A percentile compares a stretch with the other conserved stretches of the same genome.
Conservation (phyloP, 148 eudicot species). For the Euryodendron excelsum region DNA sequence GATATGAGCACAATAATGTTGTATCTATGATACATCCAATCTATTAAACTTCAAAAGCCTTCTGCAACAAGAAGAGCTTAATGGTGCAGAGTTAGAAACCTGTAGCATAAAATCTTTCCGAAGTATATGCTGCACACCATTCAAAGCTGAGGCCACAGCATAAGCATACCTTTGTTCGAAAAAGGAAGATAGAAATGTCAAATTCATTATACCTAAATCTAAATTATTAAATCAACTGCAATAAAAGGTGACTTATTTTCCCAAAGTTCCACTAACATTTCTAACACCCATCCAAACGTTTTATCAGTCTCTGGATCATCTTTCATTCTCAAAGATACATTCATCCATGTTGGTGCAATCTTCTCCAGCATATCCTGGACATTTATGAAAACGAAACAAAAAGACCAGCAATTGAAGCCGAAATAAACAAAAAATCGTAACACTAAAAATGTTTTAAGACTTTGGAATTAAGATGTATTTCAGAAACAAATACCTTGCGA, state of each 20-base stretch:
- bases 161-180: conserved; percentile 74
- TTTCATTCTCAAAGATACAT: conserved; percentile 85
- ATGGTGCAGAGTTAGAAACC: conserved; percentile 34
- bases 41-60: neutral
- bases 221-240: neutral
- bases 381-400: neutral
- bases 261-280: conserved; percentile 50
- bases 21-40: neutral
- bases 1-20: neutral
- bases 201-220: neutral
- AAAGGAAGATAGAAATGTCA: conserved; percentile 5
- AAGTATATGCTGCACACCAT: conserved; percentile 84
- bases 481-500: too few species aligned
- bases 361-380: conserved; percentile 52
- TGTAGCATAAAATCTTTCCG: conserved; percentile 95
- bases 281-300: conserved; percentile 84
- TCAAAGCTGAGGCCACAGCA: conserved; percentile 96
- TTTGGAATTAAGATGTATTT: neutral
- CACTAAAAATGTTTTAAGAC: neutral
- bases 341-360: conserved; percentile 97
- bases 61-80: neutral
- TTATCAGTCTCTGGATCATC: conserved; percentile 80
- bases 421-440: neutral
- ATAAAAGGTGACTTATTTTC: conserved; percentile 8
- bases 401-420: neutral